Conservation (phyloP, 345 rosid genomes). For the Zanthoxylum bungeanum region DNA sequence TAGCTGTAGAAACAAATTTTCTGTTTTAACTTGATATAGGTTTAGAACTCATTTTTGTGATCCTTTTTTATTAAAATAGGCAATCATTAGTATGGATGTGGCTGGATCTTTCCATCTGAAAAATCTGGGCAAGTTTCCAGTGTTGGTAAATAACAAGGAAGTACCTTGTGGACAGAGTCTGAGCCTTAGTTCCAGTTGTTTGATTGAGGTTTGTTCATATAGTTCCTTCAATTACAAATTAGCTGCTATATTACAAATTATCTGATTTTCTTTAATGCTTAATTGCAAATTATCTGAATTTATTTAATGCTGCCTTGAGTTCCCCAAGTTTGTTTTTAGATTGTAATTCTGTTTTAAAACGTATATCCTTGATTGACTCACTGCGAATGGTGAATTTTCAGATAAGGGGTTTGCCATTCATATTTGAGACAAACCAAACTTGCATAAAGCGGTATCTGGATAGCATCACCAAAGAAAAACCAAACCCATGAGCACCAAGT, state of each 20-base stretch:
- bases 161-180: constrained; percentile 46
- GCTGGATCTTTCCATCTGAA: constrained; percentile 64
- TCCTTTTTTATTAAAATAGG: constrained; percentile 28
- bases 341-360: not conserved
- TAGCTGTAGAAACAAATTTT: not conserved
- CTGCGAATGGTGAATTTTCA: not conserved
- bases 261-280: not conserved
- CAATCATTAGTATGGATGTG: constrained; percentile 56
- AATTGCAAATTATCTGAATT: no score
- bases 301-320: not conserved
- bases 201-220: constrained; percentile 61
- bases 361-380: not conserved
- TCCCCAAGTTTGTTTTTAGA: not conserved
- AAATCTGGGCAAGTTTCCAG: constrained; percentile 64
- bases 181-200: constrained; percentile 48
- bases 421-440: constrained; percentile 51
- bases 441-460: constrained; percentile 41
- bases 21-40: not conserved
- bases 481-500: constrained; percentile 10
- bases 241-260: not conserved
- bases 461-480: constrained; percentile 8
- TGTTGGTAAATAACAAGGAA: constrained; percentile 64
- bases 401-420: constrained; percentile 53
- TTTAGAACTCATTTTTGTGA: not conserved
- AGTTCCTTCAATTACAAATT: not conserved